phyloP scores from a whole-genome alignment of 768 basidiomycete species.

The Phanerochaete sordida region DNA sequence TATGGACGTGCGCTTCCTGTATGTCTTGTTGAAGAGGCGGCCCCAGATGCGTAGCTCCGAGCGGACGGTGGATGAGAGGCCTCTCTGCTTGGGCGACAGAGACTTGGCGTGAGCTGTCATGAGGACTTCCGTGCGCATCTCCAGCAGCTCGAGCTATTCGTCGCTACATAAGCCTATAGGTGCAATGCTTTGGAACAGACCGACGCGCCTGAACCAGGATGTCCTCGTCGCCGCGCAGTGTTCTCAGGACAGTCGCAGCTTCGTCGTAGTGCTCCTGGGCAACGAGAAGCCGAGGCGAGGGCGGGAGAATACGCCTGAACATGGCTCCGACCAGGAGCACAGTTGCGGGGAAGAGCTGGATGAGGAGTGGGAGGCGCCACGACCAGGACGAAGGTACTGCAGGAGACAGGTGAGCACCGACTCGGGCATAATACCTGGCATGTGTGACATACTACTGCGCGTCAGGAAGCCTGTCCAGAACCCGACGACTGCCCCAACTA shows the following conservation, averaged over 20 bases:
- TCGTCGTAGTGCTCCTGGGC: constrained; percentile 53
- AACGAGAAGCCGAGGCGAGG: constrained; percentile 59
- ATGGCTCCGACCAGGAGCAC: constrained; percentile 59
- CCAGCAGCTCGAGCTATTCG: constrained; percentile 62
- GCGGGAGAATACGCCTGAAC: constrained; percentile 41
- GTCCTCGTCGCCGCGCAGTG: background rate
- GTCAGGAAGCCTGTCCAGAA: constrained; percentile 83
- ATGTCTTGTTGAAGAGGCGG: constrained; percentile 49
- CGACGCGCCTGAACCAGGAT: constrained; percentile 21
- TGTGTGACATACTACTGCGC: constrained; percentile 41
- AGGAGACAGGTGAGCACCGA: background rate
- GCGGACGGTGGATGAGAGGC: constrained; percentile 7
- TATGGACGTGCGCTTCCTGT: constrained; percentile 60
- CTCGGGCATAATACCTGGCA: constrained; percentile 18
- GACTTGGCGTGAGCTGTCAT: constrained; percentile 38
- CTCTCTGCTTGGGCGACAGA: background rate
- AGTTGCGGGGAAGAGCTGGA: constrained; percentile 69
- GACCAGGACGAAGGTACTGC: constrained; percentile 42
- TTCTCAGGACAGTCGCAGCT: constrained; percentile 30
- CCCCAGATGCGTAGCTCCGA: constrained; percentile 49
- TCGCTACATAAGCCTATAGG: background rate
- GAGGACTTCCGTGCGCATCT: constrained; percentile 67
- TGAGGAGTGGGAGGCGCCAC: constrained; percentile 74
- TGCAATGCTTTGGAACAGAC: background rate
- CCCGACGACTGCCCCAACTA: constrained; percentile 75